These are phyloP conservation scores for Phytopythium aichiense DNA, from an alignment of 352 stramenopile species.

Conservation along the genomic window DNA sequence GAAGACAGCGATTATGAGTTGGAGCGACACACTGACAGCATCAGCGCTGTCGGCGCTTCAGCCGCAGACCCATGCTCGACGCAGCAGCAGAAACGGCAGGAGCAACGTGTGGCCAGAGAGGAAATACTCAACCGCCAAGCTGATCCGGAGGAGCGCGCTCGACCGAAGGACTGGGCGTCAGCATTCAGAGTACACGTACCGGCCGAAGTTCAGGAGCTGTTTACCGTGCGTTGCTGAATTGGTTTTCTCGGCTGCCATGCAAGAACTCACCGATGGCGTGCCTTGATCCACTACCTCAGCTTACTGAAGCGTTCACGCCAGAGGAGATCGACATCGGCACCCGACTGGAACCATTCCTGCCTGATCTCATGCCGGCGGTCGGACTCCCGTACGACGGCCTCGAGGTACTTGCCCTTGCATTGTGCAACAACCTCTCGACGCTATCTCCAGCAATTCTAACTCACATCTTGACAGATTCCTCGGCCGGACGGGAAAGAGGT, in stretches of 20 bases:
- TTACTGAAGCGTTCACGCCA: constrained; percentile 81
- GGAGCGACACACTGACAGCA: neutral
- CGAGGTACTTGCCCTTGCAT: constrained; percentile 27
- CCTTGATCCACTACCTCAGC: constrained; percentile 21
- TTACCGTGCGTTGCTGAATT: constrained; percentile 31
- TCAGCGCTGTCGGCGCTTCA: neutral
- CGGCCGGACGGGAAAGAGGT: constrained; percentile 82
- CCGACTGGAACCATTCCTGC: constrained; percentile 91
- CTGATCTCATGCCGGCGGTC: constrained; percentile 86
- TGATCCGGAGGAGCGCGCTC: neutral
- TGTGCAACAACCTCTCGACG: neutral
- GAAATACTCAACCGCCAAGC: neutral
- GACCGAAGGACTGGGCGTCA: neutral
- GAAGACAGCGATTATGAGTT: neutral
- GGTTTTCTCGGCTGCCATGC: too few species aligned
- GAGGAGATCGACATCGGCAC: constrained; percentile 89
- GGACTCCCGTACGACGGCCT: constrained; percentile 68
- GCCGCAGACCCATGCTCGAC: neutral
- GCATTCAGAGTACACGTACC: constrained; percentile 40
- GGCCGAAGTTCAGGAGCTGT: constrained; percentile 49
- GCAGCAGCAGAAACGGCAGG: neutral
- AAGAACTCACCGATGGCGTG: neutral
- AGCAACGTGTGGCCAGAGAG: neutral
- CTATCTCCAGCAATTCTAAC: neutral
- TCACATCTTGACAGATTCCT: constrained; percentile 50